A percentile compares a stretch with the other conserved stretches of the same genome.
These are phyloP conservation scores for Colletotrichum nymphaeae DNA, from an alignment of 2,329 filamentous ascomycete species.

Conservation along the genomic window DNA sequence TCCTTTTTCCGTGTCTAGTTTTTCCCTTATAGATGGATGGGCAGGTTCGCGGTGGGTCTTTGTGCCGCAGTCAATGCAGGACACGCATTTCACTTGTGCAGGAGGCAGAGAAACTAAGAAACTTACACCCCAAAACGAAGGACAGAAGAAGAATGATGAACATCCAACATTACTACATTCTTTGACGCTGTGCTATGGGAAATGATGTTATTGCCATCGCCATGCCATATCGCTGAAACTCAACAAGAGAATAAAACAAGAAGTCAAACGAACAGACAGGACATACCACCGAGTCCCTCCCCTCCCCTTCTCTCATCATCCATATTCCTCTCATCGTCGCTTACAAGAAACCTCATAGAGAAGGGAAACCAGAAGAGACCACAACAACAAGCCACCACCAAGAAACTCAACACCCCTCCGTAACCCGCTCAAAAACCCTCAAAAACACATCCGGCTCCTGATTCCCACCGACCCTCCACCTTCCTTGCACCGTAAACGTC, in stretches of 20 bases:
- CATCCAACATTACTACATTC: neutral
- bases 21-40: neutral
- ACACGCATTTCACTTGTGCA: no score
- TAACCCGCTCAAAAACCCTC: slow-evolving; percentile 72
- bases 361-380: no score
- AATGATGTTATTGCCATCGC: neutral
- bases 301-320: neutral
- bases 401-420: slow-evolving; percentile 27
- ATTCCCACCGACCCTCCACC: slow-evolving; percentile 77
- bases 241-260: neutral
- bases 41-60: neutral
- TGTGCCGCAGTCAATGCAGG: neutral
- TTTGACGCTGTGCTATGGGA: neutral
- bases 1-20: neutral
- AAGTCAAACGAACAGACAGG: neutral
- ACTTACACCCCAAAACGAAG: neutral
- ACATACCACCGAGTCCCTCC: neutral
- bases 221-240: neutral
- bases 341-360: no score
- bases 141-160: neutral
- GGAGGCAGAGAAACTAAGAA: no score
- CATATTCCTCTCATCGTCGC: neutral
- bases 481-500: slow-evolving; percentile 76
- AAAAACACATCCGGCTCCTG: slow-evolving; percentile 75
- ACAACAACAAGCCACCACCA: no score